A percentile compares a stretch with the other conserved stretches of the same genome.
These are phyloP conservation scores for Ilyonectria robusta DNA, from an alignment of 2,329 filamentous ascomycete genomes.

Conservation along the genomic window DNA sequence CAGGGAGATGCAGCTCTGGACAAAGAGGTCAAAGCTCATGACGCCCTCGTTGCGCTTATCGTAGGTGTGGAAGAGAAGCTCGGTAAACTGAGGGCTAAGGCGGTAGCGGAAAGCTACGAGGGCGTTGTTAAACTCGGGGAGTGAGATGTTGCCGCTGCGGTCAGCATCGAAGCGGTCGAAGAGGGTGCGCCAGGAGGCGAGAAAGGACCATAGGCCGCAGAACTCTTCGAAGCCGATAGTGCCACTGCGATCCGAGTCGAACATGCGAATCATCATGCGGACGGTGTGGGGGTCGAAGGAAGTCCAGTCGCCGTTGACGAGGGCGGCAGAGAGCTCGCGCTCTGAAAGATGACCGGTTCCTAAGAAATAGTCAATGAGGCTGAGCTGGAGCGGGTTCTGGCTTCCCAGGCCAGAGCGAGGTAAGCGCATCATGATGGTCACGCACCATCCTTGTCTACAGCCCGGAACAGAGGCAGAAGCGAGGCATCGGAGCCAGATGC, in stretches of 20 bases:
- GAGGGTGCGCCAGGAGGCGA: slow-evolving; percentile 92
- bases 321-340: slow-evolving; percentile 86
- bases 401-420: slow-evolving; percentile 5
- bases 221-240: slow-evolving; percentile 97
- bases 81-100: slow-evolving; percentile 86
- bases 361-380: slow-evolving; percentile 45
- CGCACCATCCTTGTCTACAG: slow-evolving; percentile 88
- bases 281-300: slow-evolving; percentile 95
- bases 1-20: slow-evolving; percentile 95
- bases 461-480: slow-evolving; percentile 87
- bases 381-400: slow-evolving; percentile 9
- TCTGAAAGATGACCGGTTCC: slow-evolving; percentile 88
- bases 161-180: slow-evolving; percentile 97
- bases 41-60: slow-evolving; percentile 80
- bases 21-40: slow-evolving; percentile 96
- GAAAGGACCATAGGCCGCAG: slow-evolving; percentile 95
- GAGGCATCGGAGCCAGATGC: slow-evolving; percentile 63
- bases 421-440: slow-evolving; percentile 26
- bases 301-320: slow-evolving; percentile 97
- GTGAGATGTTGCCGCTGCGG: slow-evolving; percentile 86
- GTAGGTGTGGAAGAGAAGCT: slow-evolving; percentile 88
- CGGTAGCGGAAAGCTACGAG: slow-evolving; percentile 95
- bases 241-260: slow-evolving; percentile 90
- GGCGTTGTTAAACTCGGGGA: slow-evolving; percentile 90
- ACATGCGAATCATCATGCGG: slow-evolving; percentile 99